Evolutionary conservation across 1,139 yeast genomes (phyloP).

Genomic region (Taiozyma onychis): DNA sequence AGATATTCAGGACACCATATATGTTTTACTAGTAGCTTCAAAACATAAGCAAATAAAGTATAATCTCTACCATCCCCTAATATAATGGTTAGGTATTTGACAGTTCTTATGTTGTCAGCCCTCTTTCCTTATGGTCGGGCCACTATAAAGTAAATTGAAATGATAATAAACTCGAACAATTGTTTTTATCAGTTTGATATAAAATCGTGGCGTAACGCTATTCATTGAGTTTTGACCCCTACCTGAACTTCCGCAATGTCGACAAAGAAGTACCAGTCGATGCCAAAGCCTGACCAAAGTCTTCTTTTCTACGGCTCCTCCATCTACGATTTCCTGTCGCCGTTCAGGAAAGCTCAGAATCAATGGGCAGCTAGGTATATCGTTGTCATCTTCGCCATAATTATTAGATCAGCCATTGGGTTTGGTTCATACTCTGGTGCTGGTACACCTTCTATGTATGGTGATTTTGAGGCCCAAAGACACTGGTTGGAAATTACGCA

Average conservation of each 20-base stretch:
- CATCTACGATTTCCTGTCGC: slow-evolving; percentile 50
- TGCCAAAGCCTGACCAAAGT: slow-evolving; percentile 16
- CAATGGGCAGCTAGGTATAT: slow-evolving; percentile 90
- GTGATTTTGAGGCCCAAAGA: slow-evolving; percentile 97
- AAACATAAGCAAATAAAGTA: no score
- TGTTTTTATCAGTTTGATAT: no score
- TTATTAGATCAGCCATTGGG: slow-evolving; percentile 81
- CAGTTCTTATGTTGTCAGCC: no score
- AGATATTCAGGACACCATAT: no score
- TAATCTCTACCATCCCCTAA: no score
- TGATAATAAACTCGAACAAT: no score
- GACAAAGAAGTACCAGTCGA: neutral
- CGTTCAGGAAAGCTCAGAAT: slow-evolving; percentile 65
- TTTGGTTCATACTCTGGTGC: slow-evolving; percentile 82
- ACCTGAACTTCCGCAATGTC: neutral
- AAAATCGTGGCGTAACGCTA: no score
- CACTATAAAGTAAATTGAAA: no score
- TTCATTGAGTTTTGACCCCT: neutral
- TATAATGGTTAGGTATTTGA: no score
- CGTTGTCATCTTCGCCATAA: slow-evolving; percentile 65
- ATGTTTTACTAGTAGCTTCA: no score
- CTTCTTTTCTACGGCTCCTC: slow-evolving; percentile 42
- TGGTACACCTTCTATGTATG: slow-evolving; percentile 69
- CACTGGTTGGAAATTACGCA: slow-evolving; percentile 96
- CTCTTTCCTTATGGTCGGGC: no score